phyloP scores from a whole-genome alignment of 2,329 filamentous ascomycete species.

The Cladosporium colombiae region DNA sequence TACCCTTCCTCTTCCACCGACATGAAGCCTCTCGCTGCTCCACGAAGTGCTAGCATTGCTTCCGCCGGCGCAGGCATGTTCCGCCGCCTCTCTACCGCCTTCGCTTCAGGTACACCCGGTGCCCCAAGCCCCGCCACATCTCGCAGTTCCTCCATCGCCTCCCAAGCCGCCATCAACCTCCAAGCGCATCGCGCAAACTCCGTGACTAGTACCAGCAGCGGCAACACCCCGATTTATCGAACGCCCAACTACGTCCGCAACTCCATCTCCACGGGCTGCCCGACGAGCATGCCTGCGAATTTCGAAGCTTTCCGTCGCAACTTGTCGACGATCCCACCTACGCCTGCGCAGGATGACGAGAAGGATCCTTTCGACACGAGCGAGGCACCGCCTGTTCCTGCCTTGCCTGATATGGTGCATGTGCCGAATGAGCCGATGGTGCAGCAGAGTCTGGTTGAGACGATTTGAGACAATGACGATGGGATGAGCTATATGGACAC shows the following conservation, averaged over 20 bases:
- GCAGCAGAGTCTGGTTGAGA: background rate
- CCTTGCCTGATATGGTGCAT: slow-evolving; percentile 18
- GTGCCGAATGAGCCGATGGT: slow-evolving; percentile 1
- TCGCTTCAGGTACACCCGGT: slow-evolving; percentile 22
- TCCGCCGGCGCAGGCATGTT: slow-evolving; percentile 33
- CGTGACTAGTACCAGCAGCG: slow-evolving; percentile 1
- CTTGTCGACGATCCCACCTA: slow-evolving; percentile 45
- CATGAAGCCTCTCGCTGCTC: slow-evolving; percentile 16
- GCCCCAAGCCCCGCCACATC: slow-evolving; percentile 16
- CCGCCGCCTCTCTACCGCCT: slow-evolving; percentile 38
- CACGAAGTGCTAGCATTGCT: slow-evolving; percentile 32
- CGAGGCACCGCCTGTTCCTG: slow-evolving; percentile 26
- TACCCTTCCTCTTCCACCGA: slow-evolving; percentile 20
- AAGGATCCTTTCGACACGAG: slow-evolving; percentile 42
- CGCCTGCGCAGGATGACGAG: slow-evolving; percentile 38
- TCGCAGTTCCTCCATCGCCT: slow-evolving; percentile 30
- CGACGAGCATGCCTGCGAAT: slow-evolving; percentile 41
- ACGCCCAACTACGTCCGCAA: slow-evolving; percentile 41
- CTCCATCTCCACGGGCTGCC: slow-evolving; percentile 40
- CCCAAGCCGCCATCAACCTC: slow-evolving; percentile 11
- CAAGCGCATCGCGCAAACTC: slow-evolving; percentile 6
- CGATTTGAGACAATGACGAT: background rate
- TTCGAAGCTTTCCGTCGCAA: slow-evolving; percentile 30
- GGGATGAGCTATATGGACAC: background rate
- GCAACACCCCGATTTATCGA: slow-evolving; percentile 31